These are phyloP conservation scores for Boletellus deceptivus DNA, from an alignment of 1,284 basidiomycete species.

Conservation along the genomic window DNA sequence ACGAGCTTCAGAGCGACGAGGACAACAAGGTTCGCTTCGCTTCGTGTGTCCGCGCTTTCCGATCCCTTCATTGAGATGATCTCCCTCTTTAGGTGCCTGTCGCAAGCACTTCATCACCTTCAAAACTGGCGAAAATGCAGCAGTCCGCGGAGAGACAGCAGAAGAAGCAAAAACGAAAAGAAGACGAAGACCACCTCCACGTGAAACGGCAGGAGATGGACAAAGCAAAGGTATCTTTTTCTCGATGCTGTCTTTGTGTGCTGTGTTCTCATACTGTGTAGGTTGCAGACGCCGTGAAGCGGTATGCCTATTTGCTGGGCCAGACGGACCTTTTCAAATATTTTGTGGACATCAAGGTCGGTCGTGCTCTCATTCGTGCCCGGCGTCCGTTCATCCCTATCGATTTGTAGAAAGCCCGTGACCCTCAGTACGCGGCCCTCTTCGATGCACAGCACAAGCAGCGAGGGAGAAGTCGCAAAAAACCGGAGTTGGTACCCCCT, in stretches of 20 bases:
- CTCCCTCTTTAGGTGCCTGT: conserved; percentile 25
- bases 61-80: conserved; percentile 3
- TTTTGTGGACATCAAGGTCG: conserved; percentile 91
- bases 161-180: conserved; percentile 66
- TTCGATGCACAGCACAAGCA: conserved; percentile 82
- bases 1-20: conserved; percentile 61
- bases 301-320: conserved; percentile 91
- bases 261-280: conserved; percentile 32
- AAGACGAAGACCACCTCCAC: conserved; percentile 65
- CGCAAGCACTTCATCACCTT: conserved; percentile 37
- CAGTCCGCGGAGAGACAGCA: conserved; percentile 42
- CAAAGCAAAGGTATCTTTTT: conserved; percentile 65
- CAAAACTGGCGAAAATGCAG: conserved; percentile 39
- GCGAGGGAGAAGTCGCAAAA: conserved; percentile 80
- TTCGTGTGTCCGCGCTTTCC: conserved; percentile 7
- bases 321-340: conserved; percentile 96
- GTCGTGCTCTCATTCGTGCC: conserved; percentile 10
- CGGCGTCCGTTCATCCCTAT: conserved; percentile 2
- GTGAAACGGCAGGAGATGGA: conserved; percentile 76
- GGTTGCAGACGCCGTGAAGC: conserved; percentile 92
- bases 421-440: conserved; percentile 91
- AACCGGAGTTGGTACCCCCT: conserved; percentile 55
- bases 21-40: conserved; percentile 41
- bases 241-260: background rate
- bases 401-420: conserved; percentile 69